Evolutionary conservation across 106 monocot species (phyloP).

Genomic region (Xerophyta viscosa): DNA sequence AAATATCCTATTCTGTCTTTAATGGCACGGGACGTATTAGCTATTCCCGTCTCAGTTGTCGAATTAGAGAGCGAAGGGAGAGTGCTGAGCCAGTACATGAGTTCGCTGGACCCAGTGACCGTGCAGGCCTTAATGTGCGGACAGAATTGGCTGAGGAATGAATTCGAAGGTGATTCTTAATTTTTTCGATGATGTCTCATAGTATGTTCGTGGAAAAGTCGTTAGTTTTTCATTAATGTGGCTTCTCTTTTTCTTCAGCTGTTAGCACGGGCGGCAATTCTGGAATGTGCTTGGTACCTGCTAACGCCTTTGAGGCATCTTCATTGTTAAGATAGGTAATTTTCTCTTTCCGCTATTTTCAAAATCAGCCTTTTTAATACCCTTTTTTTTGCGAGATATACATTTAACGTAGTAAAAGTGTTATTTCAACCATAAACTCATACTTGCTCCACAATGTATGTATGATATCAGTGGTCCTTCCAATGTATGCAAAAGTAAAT

Average conservation of each 20-base stretch:
- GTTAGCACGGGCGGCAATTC: slow-evolving; percentile 11
- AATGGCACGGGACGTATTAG: slow-evolving; percentile 59
- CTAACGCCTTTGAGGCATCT: slow-evolving; percentile 1
- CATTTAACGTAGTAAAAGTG: too few species aligned
- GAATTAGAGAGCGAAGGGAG: slow-evolving; percentile 36
- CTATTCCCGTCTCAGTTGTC: slow-evolving; percentile 29
- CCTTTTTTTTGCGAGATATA: too few species aligned
- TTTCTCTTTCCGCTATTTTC: too few species aligned
- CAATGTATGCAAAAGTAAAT: too few species aligned
- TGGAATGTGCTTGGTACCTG: slow-evolving; percentile 7
- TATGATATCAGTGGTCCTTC: too few species aligned
- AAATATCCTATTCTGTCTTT: slow-evolving; percentile 63
- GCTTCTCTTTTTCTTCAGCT: slow-evolving; percentile 6
- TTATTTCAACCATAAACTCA: too few species aligned
- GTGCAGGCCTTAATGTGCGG: slow-evolving; percentile 54
- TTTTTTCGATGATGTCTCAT: too few species aligned
- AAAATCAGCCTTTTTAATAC: too few species aligned
- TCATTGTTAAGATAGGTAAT: background rate
- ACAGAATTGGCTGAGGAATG: slow-evolving; percentile 63
- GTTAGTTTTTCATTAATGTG: background rate
- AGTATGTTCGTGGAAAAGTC: background rate
- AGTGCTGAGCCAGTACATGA: slow-evolving; percentile 37
- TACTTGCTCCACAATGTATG: too few species aligned
- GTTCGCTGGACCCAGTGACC: slow-evolving; percentile 31
- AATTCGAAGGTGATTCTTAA: slow-evolving; percentile 39